Conservation (phyloP, 2,329 filamentous ascomycete genomes). For the Penicillium sp. region DNA sequence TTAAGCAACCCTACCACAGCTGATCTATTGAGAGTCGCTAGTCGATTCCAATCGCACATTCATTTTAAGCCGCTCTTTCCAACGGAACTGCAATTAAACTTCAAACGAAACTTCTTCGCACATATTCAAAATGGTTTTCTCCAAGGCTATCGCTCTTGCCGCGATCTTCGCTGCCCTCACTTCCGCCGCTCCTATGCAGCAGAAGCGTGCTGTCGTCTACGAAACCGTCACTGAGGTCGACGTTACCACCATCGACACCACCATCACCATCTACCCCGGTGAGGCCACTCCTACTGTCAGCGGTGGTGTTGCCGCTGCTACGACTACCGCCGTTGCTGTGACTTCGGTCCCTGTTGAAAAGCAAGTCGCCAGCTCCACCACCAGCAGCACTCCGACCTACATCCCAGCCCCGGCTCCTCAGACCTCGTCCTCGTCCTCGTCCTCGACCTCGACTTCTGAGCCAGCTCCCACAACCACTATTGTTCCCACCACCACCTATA, state of each 20-base stretch:
- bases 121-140: conserved; percentile 30
- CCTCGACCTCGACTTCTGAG: conserved; percentile 2
- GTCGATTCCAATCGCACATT: conserved; percentile 14
- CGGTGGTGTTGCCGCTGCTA: conserved; percentile 5
- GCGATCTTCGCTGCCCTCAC: conserved; percentile 31
- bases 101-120: conserved; percentile 3
- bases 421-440: conserved; percentile 5
- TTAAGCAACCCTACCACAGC: conserved; percentile 10
- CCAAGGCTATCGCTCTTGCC: conserved; percentile 34
- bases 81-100: background rate
- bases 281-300: conserved; percentile 16
- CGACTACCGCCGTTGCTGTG: conserved; percentile 12
- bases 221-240: conserved; percentile 47
- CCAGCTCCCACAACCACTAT: conserved; percentile 7
- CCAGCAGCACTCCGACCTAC: conserved; percentile 9
- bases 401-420: background rate
- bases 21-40: conserved; percentile 12
- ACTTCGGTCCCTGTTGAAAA: background rate
- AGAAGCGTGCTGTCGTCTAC: conserved; percentile 45
- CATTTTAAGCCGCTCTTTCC: background rate
- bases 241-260: conserved; percentile 47
- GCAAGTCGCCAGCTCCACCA: background rate
- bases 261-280: conserved; percentile 44
- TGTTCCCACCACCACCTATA: conserved; percentile 8
- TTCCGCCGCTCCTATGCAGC: conserved; percentile 30